phyloP scores from a whole-genome alignment of 176 grass and related monocot genomes.

The Aegilops speltoides region DNA sequence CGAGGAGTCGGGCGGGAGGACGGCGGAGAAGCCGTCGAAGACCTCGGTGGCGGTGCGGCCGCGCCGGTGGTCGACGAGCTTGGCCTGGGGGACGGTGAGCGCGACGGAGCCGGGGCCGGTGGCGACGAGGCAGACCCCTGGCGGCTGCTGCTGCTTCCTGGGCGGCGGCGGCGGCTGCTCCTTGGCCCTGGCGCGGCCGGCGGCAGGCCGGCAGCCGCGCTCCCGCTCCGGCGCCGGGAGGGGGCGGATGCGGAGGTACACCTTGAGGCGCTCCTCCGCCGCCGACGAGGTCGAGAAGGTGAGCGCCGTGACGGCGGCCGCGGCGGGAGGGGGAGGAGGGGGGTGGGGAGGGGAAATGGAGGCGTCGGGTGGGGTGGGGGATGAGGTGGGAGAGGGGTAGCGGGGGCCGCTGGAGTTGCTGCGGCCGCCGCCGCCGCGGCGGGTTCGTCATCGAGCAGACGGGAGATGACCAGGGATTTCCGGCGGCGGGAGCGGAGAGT shows the following conservation, averaged over 20 bases:
- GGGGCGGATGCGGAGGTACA: conserved; percentile 83
- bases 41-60: conserved; percentile 59
- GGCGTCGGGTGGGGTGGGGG: background rate
- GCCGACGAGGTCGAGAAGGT: background rate
- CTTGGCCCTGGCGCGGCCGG: conserved; percentile 29
- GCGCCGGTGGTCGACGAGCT: conserved; percentile 55
- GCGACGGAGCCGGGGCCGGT: conserved; percentile 59
- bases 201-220: conserved; percentile 11
- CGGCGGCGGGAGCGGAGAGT: background rate
- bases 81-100: conserved; percentile 59
- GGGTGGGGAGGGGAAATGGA: background rate
- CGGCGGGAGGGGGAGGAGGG: background rate
- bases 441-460: background rate
- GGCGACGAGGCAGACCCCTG: conserved; percentile 48
- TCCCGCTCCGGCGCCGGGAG: conserved; percentile 3
- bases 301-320: background rate
- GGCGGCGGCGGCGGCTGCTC: conserved; percentile 15
- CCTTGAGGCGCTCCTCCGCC: conserved; percentile 43
- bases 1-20: conserved; percentile 60
- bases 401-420: background rate
- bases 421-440: background rate
- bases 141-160: conserved; percentile 6
- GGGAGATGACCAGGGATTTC: background rate
- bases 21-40: conserved; percentile 78
- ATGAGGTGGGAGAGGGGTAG: background rate